Evolutionary conservation across 2,329 filamentous ascomycete species (phyloP).

Genomic region (Aureobasidium sp.): DNA sequence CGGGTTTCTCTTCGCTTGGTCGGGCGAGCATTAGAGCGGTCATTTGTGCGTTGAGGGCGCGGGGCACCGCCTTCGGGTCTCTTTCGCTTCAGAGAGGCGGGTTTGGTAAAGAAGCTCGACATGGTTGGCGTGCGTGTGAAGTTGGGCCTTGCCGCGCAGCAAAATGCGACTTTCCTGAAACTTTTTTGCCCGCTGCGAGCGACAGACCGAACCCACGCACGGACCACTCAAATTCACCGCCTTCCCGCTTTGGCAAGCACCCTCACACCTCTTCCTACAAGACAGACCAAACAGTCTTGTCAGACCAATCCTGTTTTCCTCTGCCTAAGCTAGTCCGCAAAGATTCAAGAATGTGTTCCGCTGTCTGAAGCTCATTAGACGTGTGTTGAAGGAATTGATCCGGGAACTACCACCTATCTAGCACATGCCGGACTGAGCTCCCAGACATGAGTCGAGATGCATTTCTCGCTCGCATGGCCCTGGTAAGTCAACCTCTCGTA

Average conservation of each 20-base stretch:
- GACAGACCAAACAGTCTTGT: too few relatives aligned
- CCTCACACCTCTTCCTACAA: neutral
- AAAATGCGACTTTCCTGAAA: slow-evolving; percentile 4
- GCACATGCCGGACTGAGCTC: neutral
- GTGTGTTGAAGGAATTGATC: neutral
- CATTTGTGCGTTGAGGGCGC: slow-evolving; percentile 43
- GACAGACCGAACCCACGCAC: neutral
- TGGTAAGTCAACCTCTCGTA: slow-evolving; percentile 18
- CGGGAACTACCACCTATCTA: neutral
- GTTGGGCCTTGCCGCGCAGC: neutral
- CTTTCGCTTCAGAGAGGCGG: slow-evolving; percentile 87
- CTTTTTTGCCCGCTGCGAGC: slow-evolving; percentile 5
- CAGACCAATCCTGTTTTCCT: neutral
- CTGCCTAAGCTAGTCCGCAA: neutral
- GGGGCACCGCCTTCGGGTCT: slow-evolving; percentile 39
- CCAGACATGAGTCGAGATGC: slow-evolving; percentile 26
- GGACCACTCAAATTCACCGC: neutral
- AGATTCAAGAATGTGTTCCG: neutral
- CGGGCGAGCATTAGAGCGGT: slow-evolving; percentile 36
- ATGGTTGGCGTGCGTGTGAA: slow-evolving; percentile 30
- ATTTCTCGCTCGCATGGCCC: slow-evolving; percentile 27
- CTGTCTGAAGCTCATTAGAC: neutral
- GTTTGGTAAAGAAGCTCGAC: slow-evolving; percentile 94
- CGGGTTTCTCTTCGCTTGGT: slow-evolving; percentile 45
- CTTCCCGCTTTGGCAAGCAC: neutral